Conservation (phyloP, 768 basidiomycete species). For the Tremella yokohamensis region DNA sequence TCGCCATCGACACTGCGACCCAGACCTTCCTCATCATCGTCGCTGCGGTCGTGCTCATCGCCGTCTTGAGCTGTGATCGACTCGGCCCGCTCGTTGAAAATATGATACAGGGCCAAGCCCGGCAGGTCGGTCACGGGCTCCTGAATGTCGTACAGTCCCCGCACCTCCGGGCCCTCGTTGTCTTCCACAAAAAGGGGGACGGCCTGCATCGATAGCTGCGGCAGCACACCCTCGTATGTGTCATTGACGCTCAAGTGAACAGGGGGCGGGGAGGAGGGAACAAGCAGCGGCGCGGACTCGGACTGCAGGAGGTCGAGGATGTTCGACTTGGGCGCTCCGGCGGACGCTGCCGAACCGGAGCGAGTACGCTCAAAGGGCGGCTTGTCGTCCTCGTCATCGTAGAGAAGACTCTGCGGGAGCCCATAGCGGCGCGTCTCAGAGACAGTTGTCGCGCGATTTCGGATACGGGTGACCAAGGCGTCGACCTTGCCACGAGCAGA, state of each 20-base stretch:
- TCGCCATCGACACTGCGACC: too few relatives aligned
- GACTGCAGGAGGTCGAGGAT: not conserved
- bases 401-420: too few relatives aligned
- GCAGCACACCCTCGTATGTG: not conserved
- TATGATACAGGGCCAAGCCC: not conserved
- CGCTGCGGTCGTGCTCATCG: constrained; percentile 6
- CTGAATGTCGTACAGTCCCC: not conserved
- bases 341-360: too few relatives aligned
- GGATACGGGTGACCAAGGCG: too few relatives aligned
- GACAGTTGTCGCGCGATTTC: too few relatives aligned
- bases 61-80: not conserved
- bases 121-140: not conserved
- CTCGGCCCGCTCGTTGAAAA: not conserved
- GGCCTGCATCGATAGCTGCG: not conserved
- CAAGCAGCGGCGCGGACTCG: not conserved
- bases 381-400: too few relatives aligned
- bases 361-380: too few relatives aligned
- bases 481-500: too few relatives aligned
- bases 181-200: not conserved
- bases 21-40: constrained; percentile 2
- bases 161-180: constrained; percentile 2
- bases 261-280: not conserved
- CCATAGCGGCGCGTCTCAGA: too few relatives aligned
- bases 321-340: too few relatives aligned
- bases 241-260: not conserved